phyloP scores from a whole-genome alignment of 1,284 basidiomycete genomes.

The Cryptococcus wingfieldii region DNA sequence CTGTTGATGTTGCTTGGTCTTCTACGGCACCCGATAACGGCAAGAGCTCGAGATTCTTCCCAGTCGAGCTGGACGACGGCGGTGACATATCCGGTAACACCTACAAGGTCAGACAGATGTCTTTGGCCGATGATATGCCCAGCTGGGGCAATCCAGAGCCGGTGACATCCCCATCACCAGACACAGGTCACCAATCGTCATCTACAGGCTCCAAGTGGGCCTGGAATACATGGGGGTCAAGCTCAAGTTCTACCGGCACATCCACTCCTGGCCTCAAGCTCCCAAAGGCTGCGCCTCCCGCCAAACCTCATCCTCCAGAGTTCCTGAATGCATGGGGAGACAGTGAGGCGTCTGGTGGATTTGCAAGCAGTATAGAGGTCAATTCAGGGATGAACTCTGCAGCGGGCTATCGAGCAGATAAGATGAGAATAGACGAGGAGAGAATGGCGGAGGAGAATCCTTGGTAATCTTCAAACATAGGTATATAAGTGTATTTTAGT shows the following conservation, averaged over 20 bases:
- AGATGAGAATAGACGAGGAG: conserved; percentile 13
- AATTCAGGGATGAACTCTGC: background rate
- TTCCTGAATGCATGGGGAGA: conserved; percentile 35
- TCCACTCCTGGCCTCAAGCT: conserved; percentile 8
- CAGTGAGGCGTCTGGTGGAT: background rate
- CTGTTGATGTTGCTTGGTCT: conserved; percentile 3
- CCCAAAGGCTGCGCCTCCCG: conserved; percentile 35
- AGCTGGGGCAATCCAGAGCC: conserved; percentile 26
- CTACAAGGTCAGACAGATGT: conserved; percentile 12
- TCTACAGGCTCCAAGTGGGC: conserved; percentile 4
- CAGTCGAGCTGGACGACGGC: conserved; percentile 20
- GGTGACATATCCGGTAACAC: conserved; percentile 28
- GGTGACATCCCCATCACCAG: background rate
- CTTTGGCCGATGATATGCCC: conserved; percentile 11
- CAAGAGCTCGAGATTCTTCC: background rate
- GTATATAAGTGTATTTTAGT: background rate
- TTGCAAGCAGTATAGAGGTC: background rate
- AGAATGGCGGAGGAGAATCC: conserved; percentile 19
- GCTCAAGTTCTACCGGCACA: conserved; percentile 2
- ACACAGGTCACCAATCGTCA: background rate
- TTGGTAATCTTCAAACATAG: conserved; percentile 3
- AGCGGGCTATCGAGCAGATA: background rate
- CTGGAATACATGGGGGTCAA: conserved; percentile 36
- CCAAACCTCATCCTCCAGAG: conserved; percentile 42
- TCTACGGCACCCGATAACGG: background rate